These are phyloP conservation scores for Ceratocystis diversiconidia DNA, from an alignment of 2,329 filamentous ascomycete species.

Conservation along the genomic window DNA sequence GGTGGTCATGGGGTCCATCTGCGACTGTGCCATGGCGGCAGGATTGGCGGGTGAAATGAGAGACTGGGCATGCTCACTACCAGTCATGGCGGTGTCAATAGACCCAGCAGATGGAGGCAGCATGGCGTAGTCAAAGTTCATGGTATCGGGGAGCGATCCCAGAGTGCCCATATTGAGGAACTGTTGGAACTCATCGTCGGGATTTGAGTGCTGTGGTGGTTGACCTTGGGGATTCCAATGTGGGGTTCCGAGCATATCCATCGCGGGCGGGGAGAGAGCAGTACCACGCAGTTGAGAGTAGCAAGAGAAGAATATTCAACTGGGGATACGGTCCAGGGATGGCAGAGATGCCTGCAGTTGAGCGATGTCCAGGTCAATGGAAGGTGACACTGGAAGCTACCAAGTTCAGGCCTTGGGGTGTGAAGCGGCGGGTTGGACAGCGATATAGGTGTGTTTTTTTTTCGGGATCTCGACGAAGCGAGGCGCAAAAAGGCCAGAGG, in stretches of 20 bases:
- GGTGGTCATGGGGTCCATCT: constrained; percentile 21
- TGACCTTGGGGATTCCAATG: constrained; percentile 45
- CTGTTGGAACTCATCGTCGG: constrained; percentile 50
- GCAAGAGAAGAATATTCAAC: background rate
- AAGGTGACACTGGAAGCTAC: no score
- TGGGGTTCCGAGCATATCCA: constrained; percentile 16
- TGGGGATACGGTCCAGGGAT: background rate
- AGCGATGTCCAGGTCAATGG: no score
- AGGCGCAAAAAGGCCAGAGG: background rate
- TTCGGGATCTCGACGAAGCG: background rate
- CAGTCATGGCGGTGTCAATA: constrained; percentile 38
- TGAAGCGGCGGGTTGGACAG: background rate
- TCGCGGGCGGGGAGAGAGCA: background rate
- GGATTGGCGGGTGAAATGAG: constrained; percentile 23
- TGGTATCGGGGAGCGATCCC: constrained; percentile 36
- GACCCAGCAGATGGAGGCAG: constrained; percentile 26
- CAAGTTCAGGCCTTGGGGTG: background rate
- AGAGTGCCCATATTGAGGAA: constrained; percentile 48
- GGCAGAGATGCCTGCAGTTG: no score
- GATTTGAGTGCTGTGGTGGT: constrained; percentile 32
- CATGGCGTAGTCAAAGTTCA: constrained; percentile 43
- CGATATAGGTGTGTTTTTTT: background rate
- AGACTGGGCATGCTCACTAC: constrained; percentile 28
- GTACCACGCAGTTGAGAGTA: background rate
- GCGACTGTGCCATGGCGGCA: constrained; percentile 13